Conservation (phyloP, 2,329 filamentous ascomycete genomes). For the Neofusicoccum kwambonambiense region DNA sequence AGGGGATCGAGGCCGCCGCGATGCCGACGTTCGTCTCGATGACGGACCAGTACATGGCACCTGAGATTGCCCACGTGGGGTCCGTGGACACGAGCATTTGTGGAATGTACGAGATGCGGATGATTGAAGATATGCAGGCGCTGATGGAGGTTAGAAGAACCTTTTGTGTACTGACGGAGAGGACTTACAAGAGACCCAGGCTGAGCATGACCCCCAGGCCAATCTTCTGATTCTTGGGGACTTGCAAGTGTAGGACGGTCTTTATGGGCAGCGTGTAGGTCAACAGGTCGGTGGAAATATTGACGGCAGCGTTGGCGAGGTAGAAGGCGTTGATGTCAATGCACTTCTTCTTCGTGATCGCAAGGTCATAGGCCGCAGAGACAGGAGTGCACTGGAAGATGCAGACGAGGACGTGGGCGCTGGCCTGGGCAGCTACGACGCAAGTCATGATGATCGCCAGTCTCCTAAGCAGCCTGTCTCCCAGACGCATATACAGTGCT, state of each 20-base stretch:
- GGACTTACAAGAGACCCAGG: slow-evolving; percentile 26
- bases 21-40: slow-evolving; percentile 19
- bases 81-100: slow-evolving; percentile 14
- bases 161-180: too few species aligned
- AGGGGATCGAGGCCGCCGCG: slow-evolving; percentile 18
- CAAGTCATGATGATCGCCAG: slow-evolving; percentile 41
- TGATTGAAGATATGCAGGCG: slow-evolving; percentile 18
- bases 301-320: slow-evolving; percentile 27
- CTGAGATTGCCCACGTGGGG: slow-evolving; percentile 15
- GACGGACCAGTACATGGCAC: slow-evolving; percentile 19
- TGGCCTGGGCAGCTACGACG: slow-evolving; percentile 36
- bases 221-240: slow-evolving; percentile 22
- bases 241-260: slow-evolving; percentile 25
- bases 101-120: slow-evolving; percentile 18
- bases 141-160: background rate
- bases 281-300: slow-evolving; percentile 25
- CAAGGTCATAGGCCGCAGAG: slow-evolving; percentile 25
- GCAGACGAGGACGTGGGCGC: slow-evolving; percentile 24
- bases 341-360: slow-evolving; percentile 22
- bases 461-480: slow-evolving; percentile 37
- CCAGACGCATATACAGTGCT: slow-evolving; percentile 45
- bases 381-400: slow-evolving; percentile 28
- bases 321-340: slow-evolving; percentile 29
- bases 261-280: slow-evolving; percentile 26
- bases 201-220: slow-evolving; percentile 25